Base-by-base conservation (phyloP, 2,329 filamentous ascomycete species). In the Hypoxylon sp. region DNA sequence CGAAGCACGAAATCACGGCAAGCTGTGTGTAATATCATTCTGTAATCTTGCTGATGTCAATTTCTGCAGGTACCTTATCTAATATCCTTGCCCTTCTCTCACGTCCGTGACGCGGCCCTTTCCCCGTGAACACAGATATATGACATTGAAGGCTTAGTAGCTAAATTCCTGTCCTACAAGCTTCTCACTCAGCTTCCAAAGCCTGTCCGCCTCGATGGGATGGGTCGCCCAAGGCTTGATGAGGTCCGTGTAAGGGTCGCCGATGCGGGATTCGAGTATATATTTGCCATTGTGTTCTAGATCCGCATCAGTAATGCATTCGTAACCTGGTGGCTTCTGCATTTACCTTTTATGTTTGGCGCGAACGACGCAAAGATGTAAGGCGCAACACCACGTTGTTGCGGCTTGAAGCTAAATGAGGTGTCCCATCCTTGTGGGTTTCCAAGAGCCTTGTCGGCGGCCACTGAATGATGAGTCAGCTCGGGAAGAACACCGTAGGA, bases 151-250 rank as follows among this genome's bases (percentile, higher is more conserved):
- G 4, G 3, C 45, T 11, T 49, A 49, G 26, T 49, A 32, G 45
- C 45, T 28, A 49, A 78, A 78, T 6, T 73, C 59, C 20, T 78
- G 64, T 3, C 71, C 70, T 1, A 77, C 73, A 22, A 78, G 64
- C 45, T 77, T 66, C 71, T 78, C 75, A 1, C 75, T 76, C 16
- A 76, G 40, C 42, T 67, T 73, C 75, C 77, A 79, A 50, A 78
- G 57, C 55, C 64, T 75, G 33, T 77, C 75, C 0, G 76, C 77
- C 12, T 75, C 70, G 3, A 69, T 42, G 3, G 42, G 28, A 48
- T 65, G 67, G 1, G 57, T 72, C 2, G 67, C 73, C 72, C 71
- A 74, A 4, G 73, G 69, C 7, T 63, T 67, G 5, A 74, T 53
- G n/a, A 72, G 68, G 16, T 72, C 70, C 5, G 60, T 72, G 11